These are phyloP conservation scores for Hyphodiscus sp. DNA, from an alignment of 2,329 filamentous ascomycete genomes.

Conservation along the genomic window DNA sequence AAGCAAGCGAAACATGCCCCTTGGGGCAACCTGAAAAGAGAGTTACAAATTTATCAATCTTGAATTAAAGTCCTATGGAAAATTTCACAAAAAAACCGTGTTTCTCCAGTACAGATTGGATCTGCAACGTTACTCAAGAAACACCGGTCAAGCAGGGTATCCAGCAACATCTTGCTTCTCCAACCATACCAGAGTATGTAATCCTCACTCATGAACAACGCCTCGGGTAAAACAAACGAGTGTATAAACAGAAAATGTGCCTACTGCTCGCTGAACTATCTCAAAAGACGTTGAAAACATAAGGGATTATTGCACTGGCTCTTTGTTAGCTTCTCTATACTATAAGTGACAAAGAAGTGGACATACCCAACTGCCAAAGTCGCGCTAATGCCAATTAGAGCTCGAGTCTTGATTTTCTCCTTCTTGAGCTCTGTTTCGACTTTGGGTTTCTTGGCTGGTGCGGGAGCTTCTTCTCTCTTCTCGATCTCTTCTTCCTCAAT, in stretches of 20 bases:
- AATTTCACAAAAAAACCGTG: background rate
- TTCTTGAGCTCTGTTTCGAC: slow-evolving; percentile 72
- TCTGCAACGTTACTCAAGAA: slow-evolving; percentile 13
- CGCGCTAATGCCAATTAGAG: slow-evolving; percentile 78
- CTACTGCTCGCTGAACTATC: background rate
- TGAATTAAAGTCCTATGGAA: background rate
- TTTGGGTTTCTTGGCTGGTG: slow-evolving; percentile 67
- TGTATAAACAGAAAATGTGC: slow-evolving; percentile 5
- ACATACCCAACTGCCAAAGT: slow-evolving; percentile 89
- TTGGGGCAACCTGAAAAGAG: background rate
- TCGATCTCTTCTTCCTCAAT: slow-evolving; percentile 48
- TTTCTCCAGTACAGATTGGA: slow-evolving; percentile 7
- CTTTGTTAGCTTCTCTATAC: slow-evolving; percentile 11
- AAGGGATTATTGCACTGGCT: slow-evolving; percentile 29
- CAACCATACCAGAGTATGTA: slow-evolving; percentile 10
- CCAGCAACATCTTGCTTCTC: slow-evolving; percentile 13
- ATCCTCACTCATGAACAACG: slow-evolving; percentile 17
- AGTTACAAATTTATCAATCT: background rate
- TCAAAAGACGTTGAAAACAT: slow-evolving; percentile 28
- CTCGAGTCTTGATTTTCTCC: slow-evolving; percentile 79
- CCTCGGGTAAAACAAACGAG: slow-evolving; percentile 12
- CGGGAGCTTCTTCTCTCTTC: slow-evolving; percentile 39
- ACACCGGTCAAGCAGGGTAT: slow-evolving; percentile 20
- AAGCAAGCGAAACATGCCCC: background rate
- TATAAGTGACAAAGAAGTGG: background rate